Conservation (phyloP, 441 rosid genomes). For the Euphorbia corollata region DNA sequence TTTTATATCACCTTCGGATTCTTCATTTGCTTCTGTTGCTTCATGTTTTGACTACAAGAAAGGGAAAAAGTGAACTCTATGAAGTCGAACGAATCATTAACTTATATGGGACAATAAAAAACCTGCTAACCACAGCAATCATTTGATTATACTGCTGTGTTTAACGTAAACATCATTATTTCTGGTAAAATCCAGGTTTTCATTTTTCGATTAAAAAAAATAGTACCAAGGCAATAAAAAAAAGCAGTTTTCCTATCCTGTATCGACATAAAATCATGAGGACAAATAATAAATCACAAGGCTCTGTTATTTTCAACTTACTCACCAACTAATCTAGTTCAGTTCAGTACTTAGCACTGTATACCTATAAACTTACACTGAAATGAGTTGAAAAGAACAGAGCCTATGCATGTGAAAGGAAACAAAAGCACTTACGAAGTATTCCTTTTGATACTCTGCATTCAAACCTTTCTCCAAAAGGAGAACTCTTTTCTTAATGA, state of each 20-base stretch:
- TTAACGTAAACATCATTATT: not conserved
- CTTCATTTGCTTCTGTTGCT: constrained; percentile 34
- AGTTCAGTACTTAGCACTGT: too few relatives aligned
- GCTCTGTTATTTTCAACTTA: too few relatives aligned
- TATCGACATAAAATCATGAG: not conserved
- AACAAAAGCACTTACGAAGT: constrained; percentile 43
- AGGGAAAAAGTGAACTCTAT: not conserved
- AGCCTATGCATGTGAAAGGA: not conserved
- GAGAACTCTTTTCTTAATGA: constrained; percentile 86
- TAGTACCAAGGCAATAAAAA: too few relatives aligned
- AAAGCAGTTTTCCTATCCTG: not conserved
- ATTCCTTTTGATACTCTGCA: constrained; percentile 61
- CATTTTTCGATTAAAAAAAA: too few relatives aligned
- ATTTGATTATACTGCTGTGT: not conserved
- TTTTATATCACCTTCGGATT: constrained; percentile 42
- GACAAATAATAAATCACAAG: not conserved
- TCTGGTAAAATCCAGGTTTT: too few relatives aligned
- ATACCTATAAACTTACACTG: too few relatives aligned
- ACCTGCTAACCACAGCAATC: not conserved
- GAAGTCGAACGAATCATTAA: not conserved
- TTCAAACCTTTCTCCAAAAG: constrained; percentile 84
- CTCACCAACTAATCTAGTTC: too few relatives aligned
- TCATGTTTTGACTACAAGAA: constrained; percentile 32
- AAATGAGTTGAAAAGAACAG: too few relatives aligned
- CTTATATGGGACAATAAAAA: not conserved